Base-by-base conservation (phyloP, 305 asterid genomes). In the Solanum aculeatissimum region DNA sequence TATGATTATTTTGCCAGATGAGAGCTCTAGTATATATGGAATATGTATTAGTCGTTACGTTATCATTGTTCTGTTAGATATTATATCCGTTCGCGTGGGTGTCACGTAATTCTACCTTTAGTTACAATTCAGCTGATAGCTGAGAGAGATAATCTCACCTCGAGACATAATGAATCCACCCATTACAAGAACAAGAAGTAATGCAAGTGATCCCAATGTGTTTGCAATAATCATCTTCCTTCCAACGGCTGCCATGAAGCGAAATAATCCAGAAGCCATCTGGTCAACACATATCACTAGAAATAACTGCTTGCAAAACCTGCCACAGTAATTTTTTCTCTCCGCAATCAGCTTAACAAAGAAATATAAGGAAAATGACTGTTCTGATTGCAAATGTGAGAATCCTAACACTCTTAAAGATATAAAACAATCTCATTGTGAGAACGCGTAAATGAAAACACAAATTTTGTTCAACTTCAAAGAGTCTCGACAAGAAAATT, bases 131-230 rank as follows among this genome's bases (percentile, higher is more conserved):
- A 68, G 27, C 27, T 7, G 9, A 68, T 68, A 68, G 27, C 27
- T 68, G 49, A 35, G 49, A 38, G 18, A 68, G 49, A 68, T 35
- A 35, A 40, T 42, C 70, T 49, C 88, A 97, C 99, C 99, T 94
- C 93, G 86, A 75, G 98, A 93, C 87, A 97, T 51, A 78, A 97
- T 84, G 89, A 95, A 97, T 87, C 99, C 99, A 82, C 99, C 99
- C 87, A 97, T 84, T 84, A 89, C 98, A 82, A 97, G 81, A 80
- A 92, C 90, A 0, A 95, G 86, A 51, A 97, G 91, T 72, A 97
- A 71, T 74, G 96, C 95, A 84, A 92, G 93, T 15, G 98, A 91
- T 83, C 99, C 99, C 85, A 91, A 92, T 55, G 99, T 95, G 71
- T 95, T 94, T 47, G 98, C 98, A 66, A 97, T 95, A 78, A 95